Percentiles rank a stretch among this genome's conserved stretches.
Evolutionary conservation across 495 filamentous ascomycete genomes (phyloP).

Genomic region (Pseudevernia furfuracea): DNA sequence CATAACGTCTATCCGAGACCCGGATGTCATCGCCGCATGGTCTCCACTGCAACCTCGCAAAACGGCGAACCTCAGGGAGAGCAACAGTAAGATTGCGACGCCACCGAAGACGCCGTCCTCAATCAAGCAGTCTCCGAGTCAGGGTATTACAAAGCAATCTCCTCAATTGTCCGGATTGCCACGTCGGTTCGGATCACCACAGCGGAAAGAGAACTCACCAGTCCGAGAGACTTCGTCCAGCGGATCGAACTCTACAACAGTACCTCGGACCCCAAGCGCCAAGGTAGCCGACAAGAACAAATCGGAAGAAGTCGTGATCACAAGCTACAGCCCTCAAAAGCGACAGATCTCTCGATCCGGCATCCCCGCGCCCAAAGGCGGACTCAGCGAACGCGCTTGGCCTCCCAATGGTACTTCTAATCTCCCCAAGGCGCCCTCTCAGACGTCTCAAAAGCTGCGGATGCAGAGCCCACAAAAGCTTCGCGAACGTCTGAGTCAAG

Average conservation of each 20-base stretch:
- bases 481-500: slow-evolving; percentile 75
- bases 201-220: slow-evolving; percentile 24
- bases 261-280: slow-evolving; percentile 23
- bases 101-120: slow-evolving; percentile 24
- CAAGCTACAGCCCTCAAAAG: slow-evolving; percentile 39
- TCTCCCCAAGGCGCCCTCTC: slow-evolving; percentile 30
- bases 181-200: slow-evolving; percentile 20
- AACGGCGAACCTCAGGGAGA: slow-evolving; percentile 10
- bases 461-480: slow-evolving; percentile 90
- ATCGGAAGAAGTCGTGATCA: slow-evolving; percentile 36
- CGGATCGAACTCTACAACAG: slow-evolving; percentile 12
- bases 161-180: slow-evolving; percentile 22
- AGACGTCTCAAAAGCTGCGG: slow-evolving; percentile 56
- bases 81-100: slow-evolving; percentile 21
- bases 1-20: slow-evolving; percentile 47
- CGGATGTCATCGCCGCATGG: slow-evolving; percentile 23
- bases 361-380: slow-evolving; percentile 44
- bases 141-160: slow-evolving; percentile 11
- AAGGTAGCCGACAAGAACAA: slow-evolving; percentile 35
- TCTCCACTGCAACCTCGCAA: slow-evolving; percentile 34
- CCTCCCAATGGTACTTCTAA: slow-evolving; percentile 35
- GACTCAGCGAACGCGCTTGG: slow-evolving; percentile 47
- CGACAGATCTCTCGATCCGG: slow-evolving; percentile 43
- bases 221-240: not conserved
- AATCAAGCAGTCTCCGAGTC: slow-evolving; percentile 10